These are phyloP conservation scores for Paramecium octaurelia DNA, from an alignment of 73 alveolate genomes.

Conservation along the genomic window DNA sequence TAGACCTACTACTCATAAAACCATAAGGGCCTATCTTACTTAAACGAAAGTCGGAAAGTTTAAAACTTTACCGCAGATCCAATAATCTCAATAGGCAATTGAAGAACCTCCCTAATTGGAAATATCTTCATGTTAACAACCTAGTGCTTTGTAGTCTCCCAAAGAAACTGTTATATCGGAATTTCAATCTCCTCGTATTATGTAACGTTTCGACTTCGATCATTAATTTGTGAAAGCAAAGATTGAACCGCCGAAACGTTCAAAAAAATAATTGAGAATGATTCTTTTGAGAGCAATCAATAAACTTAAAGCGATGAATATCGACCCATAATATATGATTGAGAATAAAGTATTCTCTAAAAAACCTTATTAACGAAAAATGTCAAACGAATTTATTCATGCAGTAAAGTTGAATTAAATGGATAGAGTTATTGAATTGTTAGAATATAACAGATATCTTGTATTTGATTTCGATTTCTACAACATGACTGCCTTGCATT, in stretches of 20 bases:
- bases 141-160: not conserved
- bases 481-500: conserved; percentile 35
- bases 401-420: not conserved
- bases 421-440: not conserved
- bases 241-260: not conserved
- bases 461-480: conserved; percentile 31
- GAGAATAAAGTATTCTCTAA: conserved; percentile 11
- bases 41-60: not conserved
- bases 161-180: not conserved
- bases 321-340: not conserved
- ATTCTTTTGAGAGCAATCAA: not conserved
- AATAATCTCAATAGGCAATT: not conserved
- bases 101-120: not conserved
- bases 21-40: not conserved
- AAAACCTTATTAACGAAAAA: not conserved
- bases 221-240: not conserved
- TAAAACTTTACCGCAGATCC: not conserved
- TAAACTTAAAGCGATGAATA: not conserved
- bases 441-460: not conserved
- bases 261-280: conserved; percentile 16
- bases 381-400: not conserved
- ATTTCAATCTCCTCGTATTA: not conserved
- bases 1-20: not conserved
- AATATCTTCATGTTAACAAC: not conserved
- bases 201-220: not conserved